Conservation (phyloP, 805 yeast species). For the Pichia paraexigua region DNA sequence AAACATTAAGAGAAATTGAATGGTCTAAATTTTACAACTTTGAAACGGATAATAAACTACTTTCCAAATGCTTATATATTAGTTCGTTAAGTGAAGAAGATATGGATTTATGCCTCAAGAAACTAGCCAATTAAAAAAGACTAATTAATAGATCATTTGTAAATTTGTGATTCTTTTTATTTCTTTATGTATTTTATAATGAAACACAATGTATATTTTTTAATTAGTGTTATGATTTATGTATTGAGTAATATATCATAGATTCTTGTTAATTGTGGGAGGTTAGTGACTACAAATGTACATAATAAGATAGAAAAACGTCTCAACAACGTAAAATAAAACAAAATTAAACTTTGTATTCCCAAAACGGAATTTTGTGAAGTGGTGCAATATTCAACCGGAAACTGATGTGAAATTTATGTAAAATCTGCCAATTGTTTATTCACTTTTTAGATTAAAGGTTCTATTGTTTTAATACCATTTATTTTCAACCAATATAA, state of each 20-base stretch:
- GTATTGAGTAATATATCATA: background rate
- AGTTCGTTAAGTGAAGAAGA: conserved; percentile 68
- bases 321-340: background rate
- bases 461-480: background rate
- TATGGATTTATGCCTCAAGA: conserved; percentile 37
- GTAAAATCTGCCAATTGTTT: background rate
- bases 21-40: conserved; percentile 69
- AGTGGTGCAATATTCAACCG: background rate
- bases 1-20: conserved; percentile 72
- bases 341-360: no score
- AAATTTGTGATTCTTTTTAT: background rate
- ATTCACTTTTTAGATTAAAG: background rate
- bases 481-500: background rate
- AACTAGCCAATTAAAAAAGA: conserved; percentile 9
- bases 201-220: background rate
- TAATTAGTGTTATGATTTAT: background rate
- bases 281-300: no score
- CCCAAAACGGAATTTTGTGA: background rate
- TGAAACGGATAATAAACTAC: conserved; percentile 48
- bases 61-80: conserved; percentile 80
- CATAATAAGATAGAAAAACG: no score
- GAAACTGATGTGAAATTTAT: background rate
- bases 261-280: background rate
- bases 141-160: background rate
- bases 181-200: background rate